Base-by-base conservation (phyloP, 495 filamentous ascomycete species). In the Penicillium riverlandense region DNA sequence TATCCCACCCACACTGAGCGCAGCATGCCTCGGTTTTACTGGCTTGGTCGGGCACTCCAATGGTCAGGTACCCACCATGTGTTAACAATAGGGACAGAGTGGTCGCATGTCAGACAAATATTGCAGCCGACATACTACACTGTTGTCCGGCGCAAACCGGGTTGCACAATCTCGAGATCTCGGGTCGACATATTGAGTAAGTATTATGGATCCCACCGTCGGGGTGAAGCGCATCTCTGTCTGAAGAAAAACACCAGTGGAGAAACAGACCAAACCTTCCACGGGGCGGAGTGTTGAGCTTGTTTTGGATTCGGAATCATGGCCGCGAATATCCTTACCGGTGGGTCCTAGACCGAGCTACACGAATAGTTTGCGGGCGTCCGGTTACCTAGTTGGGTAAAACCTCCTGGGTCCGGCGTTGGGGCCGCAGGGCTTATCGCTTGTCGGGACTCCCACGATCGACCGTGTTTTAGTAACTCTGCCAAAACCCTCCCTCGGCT, bases 351-450 rank as follows among this genome's bases (percentile, higher is more conserved):
- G 22, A 6, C 22, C 0, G 22, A 22, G 22, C 22, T 22, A 22
- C 22, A 13, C 56, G 45, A 36, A 9, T n/a, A 34, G 54, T 59
- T 54, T 49, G 47, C 47, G 44, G 41, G 44, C 43, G 49, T 55
- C 52, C 55, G 44, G 48, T 47, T 55, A 49, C 54, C 54, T 55
- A 55, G 54, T 48, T 44, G 44, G 54, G 54, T 30, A 58, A 50
- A 55, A 50, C 54, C 54, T 52, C 54, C 50, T 48, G 44, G 48
- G 22, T 53, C 44, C 52, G 47, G 47, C 31, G 48, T 41, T 34
- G 56, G 53, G 44, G 47, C 53, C 50, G 43, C 56, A 59, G 56
- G 50, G 57, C 57, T 57, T 57, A 60, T 59, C 50, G 50, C 39
- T 43, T 44, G 44, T 45, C 48, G 50, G 53, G 42, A 50, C 34